A percentile compares a stretch with the other conserved stretches of the same genome.
These are phyloP conservation scores for Claviceps sp. DNA, from an alignment of 2,329 filamentous ascomycete genomes.

Conservation along the genomic window DNA sequence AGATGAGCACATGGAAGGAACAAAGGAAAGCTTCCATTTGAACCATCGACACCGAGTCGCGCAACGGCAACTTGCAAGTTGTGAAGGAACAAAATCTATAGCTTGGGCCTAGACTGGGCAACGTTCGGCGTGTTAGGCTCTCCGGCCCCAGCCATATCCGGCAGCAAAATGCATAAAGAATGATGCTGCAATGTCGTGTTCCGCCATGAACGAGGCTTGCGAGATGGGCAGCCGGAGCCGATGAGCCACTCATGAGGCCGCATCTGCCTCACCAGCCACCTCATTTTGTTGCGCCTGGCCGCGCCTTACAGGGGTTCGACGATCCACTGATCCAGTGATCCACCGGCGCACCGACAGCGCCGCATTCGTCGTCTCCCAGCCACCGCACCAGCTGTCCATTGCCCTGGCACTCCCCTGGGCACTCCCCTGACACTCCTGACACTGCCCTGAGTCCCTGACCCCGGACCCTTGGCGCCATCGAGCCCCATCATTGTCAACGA, in stretches of 20 bases:
- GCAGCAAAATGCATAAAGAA: neutral
- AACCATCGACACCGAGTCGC: neutral
- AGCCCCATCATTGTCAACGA: no score
- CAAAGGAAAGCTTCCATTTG: neutral
- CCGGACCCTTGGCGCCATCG: neutral
- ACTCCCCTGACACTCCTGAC: neutral
- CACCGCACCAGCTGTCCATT: neutral
- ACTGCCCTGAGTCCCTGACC: neutral
- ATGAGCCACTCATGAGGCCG: neutral
- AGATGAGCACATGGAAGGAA: neutral
- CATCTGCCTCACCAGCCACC: conserved; percentile 17
- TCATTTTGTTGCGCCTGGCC: conserved; percentile 11
- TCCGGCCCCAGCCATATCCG: neutral
- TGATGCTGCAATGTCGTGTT: neutral
- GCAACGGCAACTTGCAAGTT: neutral
- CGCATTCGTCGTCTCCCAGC: neutral
- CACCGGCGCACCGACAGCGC: neutral
- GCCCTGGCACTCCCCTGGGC: neutral
- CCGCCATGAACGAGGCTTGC: neutral
- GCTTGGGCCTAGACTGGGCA: neutral
- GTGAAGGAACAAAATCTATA: neutral
- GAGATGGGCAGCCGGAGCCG: neutral
- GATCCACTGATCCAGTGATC: neutral
- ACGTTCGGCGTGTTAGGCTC: neutral
- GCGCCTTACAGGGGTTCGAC: neutral